These are phyloP conservation scores for Talaromyces sp. DNA, from an alignment of 2,329 filamentous ascomycete genomes.

Conservation along the genomic window DNA sequence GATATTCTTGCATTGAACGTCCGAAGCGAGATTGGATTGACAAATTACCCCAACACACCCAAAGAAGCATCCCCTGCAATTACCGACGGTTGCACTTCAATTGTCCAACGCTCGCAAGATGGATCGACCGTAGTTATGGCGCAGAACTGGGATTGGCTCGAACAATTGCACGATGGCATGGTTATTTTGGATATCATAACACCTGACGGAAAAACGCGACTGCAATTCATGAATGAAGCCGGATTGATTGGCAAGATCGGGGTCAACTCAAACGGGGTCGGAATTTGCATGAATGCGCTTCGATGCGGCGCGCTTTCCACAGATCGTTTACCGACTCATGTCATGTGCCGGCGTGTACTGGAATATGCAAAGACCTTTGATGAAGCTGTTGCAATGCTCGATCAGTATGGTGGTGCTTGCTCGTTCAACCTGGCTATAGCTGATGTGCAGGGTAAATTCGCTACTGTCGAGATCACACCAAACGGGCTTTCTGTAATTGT, in stretches of 20 bases:
- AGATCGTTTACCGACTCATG: slow-evolving; percentile 7
- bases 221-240: slow-evolving; percentile 11
- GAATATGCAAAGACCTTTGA: slow-evolving; percentile 1
- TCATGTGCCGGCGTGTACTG: slow-evolving; percentile 1
- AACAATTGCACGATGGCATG: slow-evolving; percentile 7
- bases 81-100: slow-evolving; percentile 6
- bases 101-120: slow-evolving; percentile 2
- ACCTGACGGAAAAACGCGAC: neutral
- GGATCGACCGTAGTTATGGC: neutral
- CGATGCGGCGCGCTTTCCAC: slow-evolving; percentile 3
- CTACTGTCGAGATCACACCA: slow-evolving; percentile 4
- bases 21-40: slow-evolving; percentile 11
- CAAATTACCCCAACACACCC: slow-evolving; percentile 7
- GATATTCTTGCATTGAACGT: slow-evolving; percentile 15
- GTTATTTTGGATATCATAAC: slow-evolving; percentile 8
- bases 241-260: slow-evolving; percentile 13
- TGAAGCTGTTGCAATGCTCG: slow-evolving; percentile 3
- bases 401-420: slow-evolving; percentile 5
- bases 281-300: slow-evolving; percentile 7
- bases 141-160: slow-evolving; percentile 17
- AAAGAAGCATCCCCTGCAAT: slow-evolving; percentile 3
- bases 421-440: slow-evolving; percentile 1
- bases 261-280: slow-evolving; percentile 4
- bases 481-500: neutral
- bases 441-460: neutral